phyloP scores from a whole-genome alignment of 345 rosid genomes.

The Firmiana major region DNA sequence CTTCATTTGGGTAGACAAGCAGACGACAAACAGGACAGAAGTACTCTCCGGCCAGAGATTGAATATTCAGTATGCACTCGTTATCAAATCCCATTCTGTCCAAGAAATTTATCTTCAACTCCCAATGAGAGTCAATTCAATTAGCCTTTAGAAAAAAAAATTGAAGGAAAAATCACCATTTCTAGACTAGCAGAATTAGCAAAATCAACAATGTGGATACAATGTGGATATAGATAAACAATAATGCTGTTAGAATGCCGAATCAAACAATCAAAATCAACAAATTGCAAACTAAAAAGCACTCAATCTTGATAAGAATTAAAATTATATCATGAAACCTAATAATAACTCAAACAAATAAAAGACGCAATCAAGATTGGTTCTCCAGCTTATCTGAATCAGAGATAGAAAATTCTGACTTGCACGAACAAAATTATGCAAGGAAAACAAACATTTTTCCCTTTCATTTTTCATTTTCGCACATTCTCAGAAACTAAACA shows the following conservation, averaged over 20 bases:
- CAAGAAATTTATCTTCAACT: slow-evolving; percentile 5
- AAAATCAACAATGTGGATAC: not conserved
- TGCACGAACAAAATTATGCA: too few relatives aligned
- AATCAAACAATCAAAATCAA: not conserved
- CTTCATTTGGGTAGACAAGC: slow-evolving; percentile 79
- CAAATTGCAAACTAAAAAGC: not conserved
- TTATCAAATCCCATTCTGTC: slow-evolving; percentile 70
- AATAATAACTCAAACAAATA: too few relatives aligned
- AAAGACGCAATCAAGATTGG: too few relatives aligned
- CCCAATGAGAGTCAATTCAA: not conserved
- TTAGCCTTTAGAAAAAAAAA: not conserved
- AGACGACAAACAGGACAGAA: slow-evolving; percentile 79
- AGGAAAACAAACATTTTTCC: not conserved
- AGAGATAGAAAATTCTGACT: not conserved
- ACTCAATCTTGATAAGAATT: not conserved
- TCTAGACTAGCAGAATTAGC: not conserved
- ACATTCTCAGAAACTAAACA: not conserved
- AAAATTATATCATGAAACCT: not conserved
- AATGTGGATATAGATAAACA: not conserved
- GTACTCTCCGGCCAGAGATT: slow-evolving; percentile 67
- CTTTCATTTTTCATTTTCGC: too few relatives aligned
- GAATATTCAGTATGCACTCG: slow-evolving; percentile 64
- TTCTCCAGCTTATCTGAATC: not conserved
- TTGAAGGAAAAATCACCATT: not conserved
- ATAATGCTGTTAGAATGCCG: not conserved